Evolutionary conservation across 257 asterid species (phyloP).

Genomic region (Phtheirospermum japonicum): DNA sequence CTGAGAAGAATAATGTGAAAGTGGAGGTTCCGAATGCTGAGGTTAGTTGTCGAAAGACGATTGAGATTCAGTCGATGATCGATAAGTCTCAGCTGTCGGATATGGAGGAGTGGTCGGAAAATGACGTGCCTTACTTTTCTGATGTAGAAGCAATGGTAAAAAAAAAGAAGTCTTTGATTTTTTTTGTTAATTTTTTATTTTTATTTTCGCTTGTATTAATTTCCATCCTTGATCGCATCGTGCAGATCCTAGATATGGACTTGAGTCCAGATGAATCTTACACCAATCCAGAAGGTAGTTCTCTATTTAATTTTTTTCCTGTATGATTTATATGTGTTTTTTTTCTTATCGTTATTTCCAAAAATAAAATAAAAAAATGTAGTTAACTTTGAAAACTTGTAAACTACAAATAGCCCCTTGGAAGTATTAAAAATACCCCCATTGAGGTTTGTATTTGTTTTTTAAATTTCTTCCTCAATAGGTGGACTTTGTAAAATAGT

Average conservation of each 20-base stretch:
- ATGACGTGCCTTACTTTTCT: conserved; percentile 63
- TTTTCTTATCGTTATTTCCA: too few relatives aligned
- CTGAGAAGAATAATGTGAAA: conserved; percentile 30
- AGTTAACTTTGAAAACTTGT: too few relatives aligned
- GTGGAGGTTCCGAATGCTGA: conserved; percentile 33
- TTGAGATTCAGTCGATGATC: conserved; percentile 26
- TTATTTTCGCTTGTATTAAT: conserved; percentile 26
- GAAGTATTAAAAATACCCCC: neutral
- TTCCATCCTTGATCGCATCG: conserved; percentile 12
- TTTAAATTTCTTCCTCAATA: too few relatives aligned
- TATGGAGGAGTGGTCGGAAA: conserved; percentile 50
- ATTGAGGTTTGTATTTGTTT: neutral
- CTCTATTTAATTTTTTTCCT: conserved; percentile 25
- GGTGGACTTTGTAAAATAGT: too few relatives aligned
- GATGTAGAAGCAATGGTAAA: conserved; percentile 86
- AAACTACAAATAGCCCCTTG: too few relatives aligned
- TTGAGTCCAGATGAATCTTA: conserved; percentile 56
- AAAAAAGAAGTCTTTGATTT: conserved; percentile 30
- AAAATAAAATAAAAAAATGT: too few relatives aligned
- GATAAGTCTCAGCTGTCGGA: conserved; percentile 36
- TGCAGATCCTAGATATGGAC: conserved; percentile 89
- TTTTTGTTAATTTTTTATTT: conserved; percentile 14
- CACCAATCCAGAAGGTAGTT: conserved; percentile 56
- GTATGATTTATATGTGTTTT: conserved; percentile 4
- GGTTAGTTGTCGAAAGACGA: conserved; percentile 23